Base-by-base conservation (phyloP, 2,329 filamentous ascomycete species). In the Alternaria arborescens region DNA sequence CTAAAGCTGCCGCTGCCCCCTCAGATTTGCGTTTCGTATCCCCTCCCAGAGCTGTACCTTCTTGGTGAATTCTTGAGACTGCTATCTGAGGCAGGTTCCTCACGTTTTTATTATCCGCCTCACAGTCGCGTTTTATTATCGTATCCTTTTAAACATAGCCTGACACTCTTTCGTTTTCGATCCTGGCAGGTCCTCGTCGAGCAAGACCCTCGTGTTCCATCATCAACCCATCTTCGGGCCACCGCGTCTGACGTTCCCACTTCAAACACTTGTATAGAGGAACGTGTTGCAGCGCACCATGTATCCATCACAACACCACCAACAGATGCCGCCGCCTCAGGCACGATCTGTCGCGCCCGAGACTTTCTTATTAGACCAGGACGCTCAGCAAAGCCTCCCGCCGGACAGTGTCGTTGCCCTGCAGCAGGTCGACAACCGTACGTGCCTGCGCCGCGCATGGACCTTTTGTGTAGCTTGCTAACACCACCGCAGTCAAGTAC, bases 401-500 rank as follows among this genome's bases (percentile, higher is more conserved):
- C 93, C 96, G 71, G 95, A 98, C 85, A 94, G 94, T 72, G 93
- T 98, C 84, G 93, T 98, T 77, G 95, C 95, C 63, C 86, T 99
- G 70, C 94, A 98, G 81, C 95, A 99, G 82, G 95, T 99, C 71
- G 95, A 99, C 81, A 98, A 98, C 81, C 84, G 94, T 97, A 86
- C 82, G 93, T 86, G 46, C 61, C 32, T 8, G 32, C 32, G 38
- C 62, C 52, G 60, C 68, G 63, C 67, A 61, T 66, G 11, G 40
- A 42, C 40, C 40, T 8, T 24, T 24, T 32, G 62, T 65, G 38
- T 30, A 40, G 41, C 57, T 28, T 63, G 60, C 80, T 82, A 62
- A 82, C 74, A 26, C 54, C 47, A 16, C 32, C 58, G 52, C 78
- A 97, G 94, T 99, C 76, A 99, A 99, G 88, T 99, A 98, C 83